These are phyloP conservation scores for Trichoderma hamatum DNA, from an alignment of 2,329 filamentous ascomycete genomes.

Conservation along the genomic window DNA sequence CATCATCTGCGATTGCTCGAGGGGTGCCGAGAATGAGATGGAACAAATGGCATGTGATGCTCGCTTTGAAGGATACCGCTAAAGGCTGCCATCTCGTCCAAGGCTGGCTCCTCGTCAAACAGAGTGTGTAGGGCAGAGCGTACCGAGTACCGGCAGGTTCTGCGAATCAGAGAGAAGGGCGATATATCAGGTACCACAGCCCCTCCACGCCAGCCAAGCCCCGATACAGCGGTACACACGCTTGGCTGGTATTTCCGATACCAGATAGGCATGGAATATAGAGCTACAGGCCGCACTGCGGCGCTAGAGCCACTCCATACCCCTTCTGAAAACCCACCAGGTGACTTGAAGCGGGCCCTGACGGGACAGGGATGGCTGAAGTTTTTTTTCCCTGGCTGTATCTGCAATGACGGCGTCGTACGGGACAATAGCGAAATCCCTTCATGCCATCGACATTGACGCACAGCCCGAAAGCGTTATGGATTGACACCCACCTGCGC, in stretches of 20 bases:
- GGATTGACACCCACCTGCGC: slow-evolving; percentile 2
- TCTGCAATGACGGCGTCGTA: slow-evolving; percentile 1
- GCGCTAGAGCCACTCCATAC: slow-evolving; percentile 11
- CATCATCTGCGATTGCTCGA: slow-evolving; percentile 11
- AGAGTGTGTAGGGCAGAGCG: neutral
- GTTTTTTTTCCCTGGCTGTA: neutral
- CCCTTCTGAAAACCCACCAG: slow-evolving; percentile 6
- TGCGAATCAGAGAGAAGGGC: neutral
- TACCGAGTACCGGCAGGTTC: neutral
- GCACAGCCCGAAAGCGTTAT: slow-evolving; percentile 13
- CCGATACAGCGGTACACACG: slow-evolving; percentile 11
- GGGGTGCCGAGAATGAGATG: slow-evolving; percentile 13
- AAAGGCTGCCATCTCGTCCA: neutral
- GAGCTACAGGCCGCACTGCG: neutral
- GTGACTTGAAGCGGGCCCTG: slow-evolving; percentile 21
- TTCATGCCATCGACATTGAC: slow-evolving; percentile 16
- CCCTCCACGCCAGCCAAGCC: neutral
- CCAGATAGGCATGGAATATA: neutral
- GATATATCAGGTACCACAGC: neutral
- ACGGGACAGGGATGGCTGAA: slow-evolving; percentile 18
- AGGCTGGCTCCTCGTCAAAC: neutral
- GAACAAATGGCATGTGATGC: slow-evolving; percentile 27
- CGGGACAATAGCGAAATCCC: slow-evolving; percentile 9
- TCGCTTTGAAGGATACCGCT: slow-evolving; percentile 21
- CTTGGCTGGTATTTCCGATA: neutral